Evolutionary conservation across 352 stramenopile species (phyloP), one percentile per base, ranked within the genome.

Genomic region (Phytophthora pisi): DNA sequence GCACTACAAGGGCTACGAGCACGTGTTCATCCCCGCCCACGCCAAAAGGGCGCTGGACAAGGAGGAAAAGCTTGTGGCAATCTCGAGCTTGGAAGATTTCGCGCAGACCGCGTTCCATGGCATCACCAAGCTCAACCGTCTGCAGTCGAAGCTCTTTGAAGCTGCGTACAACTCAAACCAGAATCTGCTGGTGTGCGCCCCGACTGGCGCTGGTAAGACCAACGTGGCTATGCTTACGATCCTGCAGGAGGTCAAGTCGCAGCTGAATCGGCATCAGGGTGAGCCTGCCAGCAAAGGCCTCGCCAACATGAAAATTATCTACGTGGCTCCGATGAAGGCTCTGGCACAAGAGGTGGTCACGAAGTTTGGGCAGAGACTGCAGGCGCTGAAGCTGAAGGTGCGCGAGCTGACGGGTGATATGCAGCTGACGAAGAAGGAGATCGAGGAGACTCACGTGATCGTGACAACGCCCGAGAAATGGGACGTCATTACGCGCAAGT

Each of bases 401-500:
- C 82, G 86, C 5, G 97, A 99, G 66, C 79, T 99, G 43, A 99
- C 97, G 16, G 98, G 98, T 38, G 98, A 99, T 78, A 99, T 91
- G 97, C 98, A 99, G 78, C 78, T 99, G 30, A 99, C 94, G 3
- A 93, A 97, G 67, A 89, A 94, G 7, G 97, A 99, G 77, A 98
- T 99, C 31, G 89, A 96, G 36, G 75, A 92, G 34, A 97, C 91
- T n/a, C 92, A 98, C 15, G 79, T 99, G 43, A 97, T 99, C 30
- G 97, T 99, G 16, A 99, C 96, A n/a, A 99, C 97, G 5, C 97
- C 97, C 0, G 97, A 99, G 71, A 99, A 99, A 71, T 99, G 96
- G 96, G 97, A 99, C 67, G 97, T 99, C 2, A 98, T 99, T 34
- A 99, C 98, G 53, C 82, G 98, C 45, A 99, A 99, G 80, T 90